A percentile compares a stretch with the other conserved stretches of the same genome.
phyloP scores from a whole-genome alignment of 768 basidiomycete genomes.

The Candolleomyces eurysporus region DNA sequence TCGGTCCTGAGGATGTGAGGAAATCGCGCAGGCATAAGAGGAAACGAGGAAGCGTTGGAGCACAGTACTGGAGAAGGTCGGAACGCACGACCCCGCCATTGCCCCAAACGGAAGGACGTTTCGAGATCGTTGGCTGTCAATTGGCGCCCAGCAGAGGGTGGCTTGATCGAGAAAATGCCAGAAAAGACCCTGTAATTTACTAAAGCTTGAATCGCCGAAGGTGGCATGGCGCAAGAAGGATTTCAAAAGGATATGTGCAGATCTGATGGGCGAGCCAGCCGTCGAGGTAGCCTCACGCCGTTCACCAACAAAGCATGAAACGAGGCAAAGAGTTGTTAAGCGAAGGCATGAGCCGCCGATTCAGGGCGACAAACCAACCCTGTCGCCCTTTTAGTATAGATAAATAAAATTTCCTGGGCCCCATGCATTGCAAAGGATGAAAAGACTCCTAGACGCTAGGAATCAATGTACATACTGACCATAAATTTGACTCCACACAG shows the following conservation, averaged over 20 bases:
- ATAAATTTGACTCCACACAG: too few species aligned
- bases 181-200: constrained; percentile 7
- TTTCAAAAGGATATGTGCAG: constrained; percentile 6
- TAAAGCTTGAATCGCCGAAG: constrained; percentile 5
- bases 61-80: background rate
- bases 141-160: background rate
- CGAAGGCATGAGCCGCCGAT: background rate
- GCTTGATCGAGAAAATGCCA: background rate
- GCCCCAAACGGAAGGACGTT: background rate
- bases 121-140: background rate
- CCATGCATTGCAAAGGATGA: background rate
- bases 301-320: background rate
- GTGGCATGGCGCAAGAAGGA: constrained; percentile 1
- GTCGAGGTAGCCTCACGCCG: background rate
- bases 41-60: constrained; percentile 3
- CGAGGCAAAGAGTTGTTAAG: background rate
- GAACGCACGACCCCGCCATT: constrained; percentile 5
- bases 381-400: constrained; percentile 2
- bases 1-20: constrained; percentile 1
- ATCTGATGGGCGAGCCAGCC: constrained; percentile 1
- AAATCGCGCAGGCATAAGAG: constrained; percentile 1
- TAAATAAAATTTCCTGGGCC: background rate
- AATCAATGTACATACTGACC: too few species aligned
- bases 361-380: background rate
- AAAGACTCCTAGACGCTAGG: too few species aligned